Conservation (phyloP, 139 green algal species). For the Yamagishiella unicocca region DNA sequence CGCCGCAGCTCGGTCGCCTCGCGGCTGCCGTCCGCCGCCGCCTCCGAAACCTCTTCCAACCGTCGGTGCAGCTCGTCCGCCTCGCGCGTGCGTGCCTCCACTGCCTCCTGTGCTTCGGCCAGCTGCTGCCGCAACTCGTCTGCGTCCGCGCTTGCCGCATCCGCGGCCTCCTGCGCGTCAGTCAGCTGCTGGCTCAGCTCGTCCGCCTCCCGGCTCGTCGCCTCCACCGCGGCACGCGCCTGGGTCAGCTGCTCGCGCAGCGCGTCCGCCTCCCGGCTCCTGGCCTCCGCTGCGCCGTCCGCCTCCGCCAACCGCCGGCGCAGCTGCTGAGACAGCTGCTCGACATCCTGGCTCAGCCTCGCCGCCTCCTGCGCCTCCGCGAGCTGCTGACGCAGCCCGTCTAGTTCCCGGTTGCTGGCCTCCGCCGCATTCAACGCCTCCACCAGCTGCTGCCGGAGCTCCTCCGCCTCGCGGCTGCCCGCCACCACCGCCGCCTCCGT, state of each 20-base stretch:
- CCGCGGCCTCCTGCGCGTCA: background rate
- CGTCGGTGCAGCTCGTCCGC: background rate
- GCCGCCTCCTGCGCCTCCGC: background rate
- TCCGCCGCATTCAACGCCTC: background rate
- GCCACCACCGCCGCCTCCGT: background rate
- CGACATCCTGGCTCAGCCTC: background rate
- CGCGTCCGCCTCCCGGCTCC: background rate
- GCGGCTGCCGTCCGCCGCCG: background rate
- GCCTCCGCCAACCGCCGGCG: background rate
- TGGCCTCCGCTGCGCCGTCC: background rate
- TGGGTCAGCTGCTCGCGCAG: background rate
- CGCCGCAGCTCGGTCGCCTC: background rate
- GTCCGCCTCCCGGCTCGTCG: background rate
- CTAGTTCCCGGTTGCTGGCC: background rate
- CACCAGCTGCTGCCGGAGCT: background rate
- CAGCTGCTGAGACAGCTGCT: no score
- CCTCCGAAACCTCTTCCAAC: background rate
- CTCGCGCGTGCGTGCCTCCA: background rate
- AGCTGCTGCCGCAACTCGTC: constrained; percentile 1
- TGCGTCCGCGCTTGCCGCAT: background rate
- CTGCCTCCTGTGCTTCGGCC: background rate
- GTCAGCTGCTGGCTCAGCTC: background rate
- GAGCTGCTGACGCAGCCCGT: background rate
- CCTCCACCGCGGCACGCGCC: background rate
- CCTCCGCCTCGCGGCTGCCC: background rate